Conservation (phyloP, 305 asterid species). For the Nicotiana rustica region DNA sequence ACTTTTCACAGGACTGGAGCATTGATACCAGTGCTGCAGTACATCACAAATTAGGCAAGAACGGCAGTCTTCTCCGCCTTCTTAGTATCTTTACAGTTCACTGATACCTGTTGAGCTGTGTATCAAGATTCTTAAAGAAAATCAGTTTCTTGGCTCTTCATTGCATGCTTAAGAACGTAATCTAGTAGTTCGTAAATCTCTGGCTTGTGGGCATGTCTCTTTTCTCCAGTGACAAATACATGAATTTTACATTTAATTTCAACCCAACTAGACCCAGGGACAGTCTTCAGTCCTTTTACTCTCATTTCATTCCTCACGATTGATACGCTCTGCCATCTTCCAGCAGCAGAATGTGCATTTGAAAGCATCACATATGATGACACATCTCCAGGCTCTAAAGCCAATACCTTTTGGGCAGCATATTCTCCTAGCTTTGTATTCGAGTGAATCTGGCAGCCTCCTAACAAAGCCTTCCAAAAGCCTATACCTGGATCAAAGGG, state of each 20-base stretch:
- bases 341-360: conserved; percentile 80
- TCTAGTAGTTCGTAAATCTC: conserved; percentile 55
- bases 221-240: conserved; percentile 72
- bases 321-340: conserved; percentile 69
- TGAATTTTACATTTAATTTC: conserved; percentile 63
- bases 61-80: background rate
- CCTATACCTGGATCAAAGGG: conserved; percentile 82
- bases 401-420: conserved; percentile 64
- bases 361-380: conserved; percentile 93
- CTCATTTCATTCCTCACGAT: conserved; percentile 62
- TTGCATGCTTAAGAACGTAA: conserved; percentile 44
- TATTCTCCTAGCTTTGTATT: conserved; percentile 60
- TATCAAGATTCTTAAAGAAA: conserved; percentile 34
- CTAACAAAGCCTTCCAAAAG: conserved; percentile 85
- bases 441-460: conserved; percentile 79
- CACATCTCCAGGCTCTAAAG: conserved; percentile 73
- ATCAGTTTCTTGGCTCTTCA: conserved; percentile 40
- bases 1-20: background rate
- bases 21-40: background rate
- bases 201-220: conserved; percentile 48
- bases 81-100: background rate
- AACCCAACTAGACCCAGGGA: conserved; percentile 91
- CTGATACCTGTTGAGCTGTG: background rate
- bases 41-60: background rate
- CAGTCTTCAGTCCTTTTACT: conserved; percentile 62